Evolutionary conservation across 1,284 basidiomycete species (phyloP), one percentile per base, ranked within the genome.

Genomic region (Malassezia furfur): DNA sequence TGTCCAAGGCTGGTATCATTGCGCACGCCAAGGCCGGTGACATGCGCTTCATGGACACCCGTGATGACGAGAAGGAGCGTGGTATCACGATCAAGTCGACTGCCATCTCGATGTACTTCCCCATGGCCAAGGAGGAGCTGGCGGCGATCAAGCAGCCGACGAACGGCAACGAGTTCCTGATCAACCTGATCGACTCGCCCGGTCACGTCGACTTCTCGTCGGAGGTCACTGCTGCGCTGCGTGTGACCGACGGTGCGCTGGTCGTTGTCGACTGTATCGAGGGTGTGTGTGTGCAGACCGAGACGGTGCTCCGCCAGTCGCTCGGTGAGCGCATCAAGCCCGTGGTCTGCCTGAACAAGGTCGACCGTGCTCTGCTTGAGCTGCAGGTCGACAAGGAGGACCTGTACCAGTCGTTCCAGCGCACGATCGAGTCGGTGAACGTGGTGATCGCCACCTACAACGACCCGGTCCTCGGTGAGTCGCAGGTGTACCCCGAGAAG

Each of bases 31-130:
- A 96, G 79, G 91, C 94, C 64, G 93, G 72, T 78, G 91, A 96
- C 66, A 83, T 88, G 83, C 90, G 94, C 70, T 96, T 93, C 78
- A 98, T 89, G 66, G 93, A 99, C 79, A 98, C 94, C 70, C 72
- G 93, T 82, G 84, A 88, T 39, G 94, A 99, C 77, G 94, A 99
- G 81, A 98, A 96, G 78, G 94, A 98, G 78, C 91, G 94, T 80
- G 94, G 94, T 83, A 99, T 99, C 75, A 99, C 94, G 60, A 99
- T 99, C 81, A 99, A 99, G 81, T 98, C 94, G 47, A 99, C 94
- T 45, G 94, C 93, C 76, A 96, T 98, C 78, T 96, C 94, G 61
- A 98, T 98, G 94, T 96, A 94, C 81, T 98, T 99, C 78, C 85
- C 90, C 80, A 83, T 99, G 75, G 78, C 82, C 76, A 90, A 94